Evolutionary conservation across 257 asterid species (phyloP).

Genomic region (Solanum sejunctum): DNA sequence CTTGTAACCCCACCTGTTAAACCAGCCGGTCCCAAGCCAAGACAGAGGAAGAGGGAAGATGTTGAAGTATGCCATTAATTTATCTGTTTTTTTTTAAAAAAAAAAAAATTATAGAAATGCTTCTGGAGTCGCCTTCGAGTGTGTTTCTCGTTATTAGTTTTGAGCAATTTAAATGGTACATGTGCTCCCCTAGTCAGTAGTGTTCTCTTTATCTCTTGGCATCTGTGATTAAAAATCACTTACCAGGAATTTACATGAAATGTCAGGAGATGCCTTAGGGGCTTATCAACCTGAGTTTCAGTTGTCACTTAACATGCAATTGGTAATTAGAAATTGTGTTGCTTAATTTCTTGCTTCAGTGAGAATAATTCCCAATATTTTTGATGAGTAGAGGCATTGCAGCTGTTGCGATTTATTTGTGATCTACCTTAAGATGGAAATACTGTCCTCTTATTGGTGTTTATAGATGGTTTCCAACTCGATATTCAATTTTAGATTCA

Average conservation of each 20-base stretch:
- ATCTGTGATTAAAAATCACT: neutral
- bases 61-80: neutral
- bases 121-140: neutral
- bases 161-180: neutral
- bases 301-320: neutral
- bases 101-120: neutral
- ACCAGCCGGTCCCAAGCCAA: neutral
- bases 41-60: neutral
- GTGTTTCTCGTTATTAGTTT: neutral
- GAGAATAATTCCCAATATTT: neutral
- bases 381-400: neutral
- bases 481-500: neutral
- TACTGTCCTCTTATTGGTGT: neutral
- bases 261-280: neutral
- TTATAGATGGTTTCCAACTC: neutral
- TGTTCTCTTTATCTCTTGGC: neutral
- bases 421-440: neutral
- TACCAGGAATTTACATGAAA: neutral
- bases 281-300: neutral
- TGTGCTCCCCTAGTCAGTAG: neutral
- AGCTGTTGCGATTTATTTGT: neutral
- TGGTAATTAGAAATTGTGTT: neutral
- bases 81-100: too few species aligned
- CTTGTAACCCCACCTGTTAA: neutral
- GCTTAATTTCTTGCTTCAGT: neutral